Evolutionary conservation across 1,284 basidiomycete genomes (phyloP).

Genomic region (Grifola frondosa): DNA sequence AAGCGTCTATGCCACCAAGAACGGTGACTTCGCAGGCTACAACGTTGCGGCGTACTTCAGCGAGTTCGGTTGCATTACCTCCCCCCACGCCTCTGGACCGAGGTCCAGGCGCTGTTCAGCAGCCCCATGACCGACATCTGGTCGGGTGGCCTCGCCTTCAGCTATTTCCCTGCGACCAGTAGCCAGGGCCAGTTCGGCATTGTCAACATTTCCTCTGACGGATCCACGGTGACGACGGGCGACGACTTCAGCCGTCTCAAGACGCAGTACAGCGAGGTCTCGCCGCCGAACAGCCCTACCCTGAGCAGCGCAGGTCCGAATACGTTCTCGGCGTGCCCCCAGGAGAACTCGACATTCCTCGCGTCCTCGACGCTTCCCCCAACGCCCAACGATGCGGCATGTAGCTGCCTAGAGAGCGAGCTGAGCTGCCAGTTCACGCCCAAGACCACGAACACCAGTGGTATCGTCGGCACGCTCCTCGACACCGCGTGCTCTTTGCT

Average conservation of each 20-base stretch:
- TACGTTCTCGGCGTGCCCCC: conserved; percentile 65
- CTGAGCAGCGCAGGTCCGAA: conserved; percentile 51
- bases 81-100: conserved; percentile 76
- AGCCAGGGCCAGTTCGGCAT: conserved; percentile 78
- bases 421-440: conserved; percentile 76
- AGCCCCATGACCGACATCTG: conserved; percentile 74
- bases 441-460: conserved; percentile 60
- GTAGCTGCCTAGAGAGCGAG: conserved; percentile 68
- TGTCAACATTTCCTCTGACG: conserved; percentile 69
- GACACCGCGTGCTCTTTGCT: conserved; percentile 73
- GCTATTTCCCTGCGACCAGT: conserved; percentile 76
- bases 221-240: conserved; percentile 57
- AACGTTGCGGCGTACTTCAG: conserved; percentile 88
- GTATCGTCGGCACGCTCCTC: conserved; percentile 67
- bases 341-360: conserved; percentile 55
- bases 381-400: conserved; percentile 81
- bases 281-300: conserved; percentile 66
- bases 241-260: conserved; percentile 72
- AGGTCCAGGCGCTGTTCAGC: conserved; percentile 75
- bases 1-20: conserved; percentile 52
- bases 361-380: conserved; percentile 76
- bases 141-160: conserved; percentile 89
- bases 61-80: conserved; percentile 80
- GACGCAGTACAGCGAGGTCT: conserved; percentile 57
- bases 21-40: conserved; percentile 59